Conservation (phyloP, 139 green algal genomes). For the Chlorella sp. region DNA sequence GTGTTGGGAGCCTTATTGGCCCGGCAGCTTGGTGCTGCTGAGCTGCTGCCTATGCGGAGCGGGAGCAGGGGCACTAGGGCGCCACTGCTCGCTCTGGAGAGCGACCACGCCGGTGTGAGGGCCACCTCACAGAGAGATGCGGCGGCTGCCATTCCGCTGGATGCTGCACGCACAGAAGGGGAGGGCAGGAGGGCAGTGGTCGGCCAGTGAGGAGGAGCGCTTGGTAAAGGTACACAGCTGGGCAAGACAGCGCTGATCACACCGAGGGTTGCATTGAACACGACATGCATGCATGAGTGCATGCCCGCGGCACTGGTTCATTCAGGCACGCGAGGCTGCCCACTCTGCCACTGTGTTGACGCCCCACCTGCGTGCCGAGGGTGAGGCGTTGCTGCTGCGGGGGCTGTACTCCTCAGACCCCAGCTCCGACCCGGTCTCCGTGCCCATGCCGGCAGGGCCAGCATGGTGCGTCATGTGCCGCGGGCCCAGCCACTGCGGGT, state of each 20-base stretch:
- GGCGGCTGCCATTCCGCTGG: constrained; percentile 30
- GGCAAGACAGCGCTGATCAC: background rate
- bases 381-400: constrained; percentile 32
- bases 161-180: constrained; percentile 5
- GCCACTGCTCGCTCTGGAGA: background rate
- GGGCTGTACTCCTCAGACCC: constrained; percentile 26
- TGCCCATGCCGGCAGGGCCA: background rate
- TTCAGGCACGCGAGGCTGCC: background rate
- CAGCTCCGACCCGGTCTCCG: background rate
- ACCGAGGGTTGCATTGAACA: background rate
- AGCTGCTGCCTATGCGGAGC: too few species aligned
- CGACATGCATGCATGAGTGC: background rate
- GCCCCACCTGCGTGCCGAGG: constrained; percentile 23
- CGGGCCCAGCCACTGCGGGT: constrained; percentile 16
- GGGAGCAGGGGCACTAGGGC: too few species aligned
- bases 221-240: background rate
- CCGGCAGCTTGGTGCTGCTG: background rate
- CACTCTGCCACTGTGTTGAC: too few species aligned
- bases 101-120: background rate
- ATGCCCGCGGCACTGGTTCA: background rate
- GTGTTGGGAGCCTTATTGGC: background rate
- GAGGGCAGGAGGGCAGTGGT: background rate
- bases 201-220: background rate
- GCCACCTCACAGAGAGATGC: constrained; percentile 25
- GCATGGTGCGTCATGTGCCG: background rate